These are phyloP conservation scores for Blakeslea trispora DNA, from an alignment of 371 early-diverging fungal genomes.

Conservation along the genomic window DNA sequence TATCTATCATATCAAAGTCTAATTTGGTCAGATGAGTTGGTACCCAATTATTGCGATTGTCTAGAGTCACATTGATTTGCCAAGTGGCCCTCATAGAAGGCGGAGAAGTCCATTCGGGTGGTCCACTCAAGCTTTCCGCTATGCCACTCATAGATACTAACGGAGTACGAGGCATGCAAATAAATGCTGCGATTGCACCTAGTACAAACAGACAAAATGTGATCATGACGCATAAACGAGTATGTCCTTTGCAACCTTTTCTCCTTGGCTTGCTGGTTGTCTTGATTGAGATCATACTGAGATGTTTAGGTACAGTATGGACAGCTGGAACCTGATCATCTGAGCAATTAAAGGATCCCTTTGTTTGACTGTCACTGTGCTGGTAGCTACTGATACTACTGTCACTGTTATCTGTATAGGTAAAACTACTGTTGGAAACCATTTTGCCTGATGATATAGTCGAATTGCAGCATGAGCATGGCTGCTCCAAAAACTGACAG, in stretches of 20 bases:
- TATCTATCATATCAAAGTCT: conserved; percentile 26
- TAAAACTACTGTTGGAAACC: too few relatives aligned
- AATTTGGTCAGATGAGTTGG: conserved; percentile 21
- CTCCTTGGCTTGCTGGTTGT: background rate
- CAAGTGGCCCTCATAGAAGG: conserved; percentile 23
- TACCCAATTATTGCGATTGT: conserved; percentile 30
- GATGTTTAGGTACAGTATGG: too few relatives aligned
- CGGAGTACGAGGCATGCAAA: conserved; percentile 30
- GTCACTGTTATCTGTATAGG: background rate
- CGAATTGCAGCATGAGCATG: too few relatives aligned
- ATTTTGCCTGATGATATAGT: too few relatives aligned
- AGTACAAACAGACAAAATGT: conserved; percentile 17
- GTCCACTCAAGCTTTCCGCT: conserved; percentile 17
- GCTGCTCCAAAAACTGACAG: background rate
- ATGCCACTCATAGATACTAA: conserved; percentile 16
- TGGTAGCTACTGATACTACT: background rate
- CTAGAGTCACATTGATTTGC: conserved; percentile 31
- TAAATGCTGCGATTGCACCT: conserved; percentile 27
- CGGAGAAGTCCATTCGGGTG: conserved; percentile 20
- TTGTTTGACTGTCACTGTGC: too few relatives aligned
- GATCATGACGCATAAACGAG: conserved; percentile 20
- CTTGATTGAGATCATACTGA: background rate
- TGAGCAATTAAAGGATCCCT: too few relatives aligned
- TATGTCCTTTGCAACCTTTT: background rate
- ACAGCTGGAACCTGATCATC: too few relatives aligned